Conservation (phyloP, 78 protist species). For the Fonticula alba region DNA sequence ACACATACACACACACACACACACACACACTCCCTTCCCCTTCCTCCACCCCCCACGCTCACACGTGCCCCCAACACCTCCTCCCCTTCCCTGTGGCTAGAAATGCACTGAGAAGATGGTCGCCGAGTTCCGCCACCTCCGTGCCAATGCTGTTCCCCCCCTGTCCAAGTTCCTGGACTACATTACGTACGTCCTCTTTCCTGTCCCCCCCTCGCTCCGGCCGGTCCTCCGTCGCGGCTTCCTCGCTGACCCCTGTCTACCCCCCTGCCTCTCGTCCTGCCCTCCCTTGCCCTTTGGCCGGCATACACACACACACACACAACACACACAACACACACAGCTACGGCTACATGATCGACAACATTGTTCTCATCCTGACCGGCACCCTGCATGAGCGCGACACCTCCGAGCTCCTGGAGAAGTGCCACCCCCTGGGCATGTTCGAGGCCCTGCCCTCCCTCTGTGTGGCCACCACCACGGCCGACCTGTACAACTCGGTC, state of each 20-base stretch:
- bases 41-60: too few species aligned
- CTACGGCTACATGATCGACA: conserved; percentile 93
- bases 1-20: background rate
- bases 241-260: too few species aligned
- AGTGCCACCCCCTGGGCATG: conserved; percentile 91
- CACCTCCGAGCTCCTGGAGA: conserved; percentile 51
- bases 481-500: conserved; percentile 77
- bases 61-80: conserved; percentile 22
- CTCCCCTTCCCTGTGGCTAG: conserved; percentile 6
- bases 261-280: too few species aligned
- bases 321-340: too few species aligned
- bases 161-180: conserved; percentile 81
- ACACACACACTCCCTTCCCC: too few species aligned
- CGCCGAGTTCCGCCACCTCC: conserved; percentile 63
- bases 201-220: too few species aligned
- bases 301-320: too few species aligned
- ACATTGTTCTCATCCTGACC: conserved; percentile 75
- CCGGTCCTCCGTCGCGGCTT: too few species aligned
- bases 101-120: conserved; percentile 39
- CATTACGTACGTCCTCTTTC: conserved; percentile 52
- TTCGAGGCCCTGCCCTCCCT: conserved; percentile 65
- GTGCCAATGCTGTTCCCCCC: conserved; percentile 69
- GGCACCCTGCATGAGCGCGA: conserved; percentile 80
- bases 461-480: conserved; percentile 33
- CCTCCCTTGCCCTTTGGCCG: too few species aligned